These are phyloP conservation scores for Quercus parvula DNA, from an alignment of 306 rosid species.

Conservation along the genomic window DNA sequence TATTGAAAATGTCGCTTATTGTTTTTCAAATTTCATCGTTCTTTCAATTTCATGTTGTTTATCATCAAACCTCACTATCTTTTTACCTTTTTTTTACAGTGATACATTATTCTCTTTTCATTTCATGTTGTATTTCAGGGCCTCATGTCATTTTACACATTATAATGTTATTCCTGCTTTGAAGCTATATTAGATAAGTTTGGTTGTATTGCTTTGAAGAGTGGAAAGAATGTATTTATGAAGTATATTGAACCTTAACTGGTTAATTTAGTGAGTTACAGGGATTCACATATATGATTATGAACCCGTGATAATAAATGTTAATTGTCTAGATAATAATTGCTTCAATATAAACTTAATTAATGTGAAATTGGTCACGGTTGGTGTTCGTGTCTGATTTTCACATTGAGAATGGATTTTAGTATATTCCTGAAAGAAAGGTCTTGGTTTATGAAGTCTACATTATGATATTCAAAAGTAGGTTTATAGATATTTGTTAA, in stretches of 20 bases:
- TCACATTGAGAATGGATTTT: no score
- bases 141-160: background rate
- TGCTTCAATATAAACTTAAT: background rate
- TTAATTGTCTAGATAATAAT: background rate
- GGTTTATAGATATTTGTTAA: background rate
- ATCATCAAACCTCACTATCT: background rate
- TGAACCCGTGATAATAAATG: background rate
- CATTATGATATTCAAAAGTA: no score
- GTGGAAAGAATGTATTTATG: background rate
- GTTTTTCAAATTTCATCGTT: no score
- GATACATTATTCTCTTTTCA: background rate
- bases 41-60: no score
- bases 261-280: no score
- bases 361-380: background rate
- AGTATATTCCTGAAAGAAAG: no score
- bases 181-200: background rate
- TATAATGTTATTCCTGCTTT: background rate
- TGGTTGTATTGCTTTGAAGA: background rate
- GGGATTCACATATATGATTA: no score
- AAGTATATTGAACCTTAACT: background rate
- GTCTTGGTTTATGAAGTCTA: no score
- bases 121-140: background rate
- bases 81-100: background rate
- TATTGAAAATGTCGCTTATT: no score
- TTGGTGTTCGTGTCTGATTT: background rate